Conservation (phyloP, 129 eudicot species). For the Mikania micrantha region DNA sequence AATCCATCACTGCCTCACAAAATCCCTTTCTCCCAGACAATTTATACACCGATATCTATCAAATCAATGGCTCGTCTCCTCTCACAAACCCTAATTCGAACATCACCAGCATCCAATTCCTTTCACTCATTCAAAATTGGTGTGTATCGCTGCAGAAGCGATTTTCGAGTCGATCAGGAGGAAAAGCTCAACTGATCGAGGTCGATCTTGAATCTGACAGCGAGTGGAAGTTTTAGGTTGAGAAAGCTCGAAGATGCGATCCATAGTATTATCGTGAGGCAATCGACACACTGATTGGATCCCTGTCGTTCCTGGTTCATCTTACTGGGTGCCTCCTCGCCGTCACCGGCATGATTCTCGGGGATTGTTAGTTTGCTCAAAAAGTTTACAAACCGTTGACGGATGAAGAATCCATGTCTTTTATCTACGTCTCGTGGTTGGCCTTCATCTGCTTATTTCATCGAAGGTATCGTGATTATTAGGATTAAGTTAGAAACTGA, state of each 20-base stretch:
- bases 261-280: conserved; percentile 36
- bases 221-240: conserved; percentile 34
- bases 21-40: neutral
- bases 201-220: conserved; percentile 35
- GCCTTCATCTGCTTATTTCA: conserved; percentile 41
- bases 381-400: conserved; percentile 15
- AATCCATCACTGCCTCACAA: neutral
- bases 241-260: conserved; percentile 50
- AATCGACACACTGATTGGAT: conserved; percentile 62
- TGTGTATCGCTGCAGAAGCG: neutral
- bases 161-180: conserved; percentile 32
- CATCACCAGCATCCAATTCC: conserved; percentile 20
- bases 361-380: conserved; percentile 27
- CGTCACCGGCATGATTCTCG: conserved; percentile 11
- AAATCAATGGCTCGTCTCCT: conserved; percentile 30
- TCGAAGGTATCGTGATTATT: conserved; percentile 26
- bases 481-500: neutral
- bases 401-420: conserved; percentile 22
- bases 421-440: conserved; percentile 34
- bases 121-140: conserved; percentile 23
- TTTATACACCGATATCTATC: neutral
- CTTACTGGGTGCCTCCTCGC: conserved; percentile 59
- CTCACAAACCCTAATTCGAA: conserved; percentile 35
- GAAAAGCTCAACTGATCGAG: conserved; percentile 42
- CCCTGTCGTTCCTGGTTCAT: conserved; percentile 57